Base-by-base conservation (phyloP, 805 yeast species). In the Isabelozyma gotoi region DNA sequence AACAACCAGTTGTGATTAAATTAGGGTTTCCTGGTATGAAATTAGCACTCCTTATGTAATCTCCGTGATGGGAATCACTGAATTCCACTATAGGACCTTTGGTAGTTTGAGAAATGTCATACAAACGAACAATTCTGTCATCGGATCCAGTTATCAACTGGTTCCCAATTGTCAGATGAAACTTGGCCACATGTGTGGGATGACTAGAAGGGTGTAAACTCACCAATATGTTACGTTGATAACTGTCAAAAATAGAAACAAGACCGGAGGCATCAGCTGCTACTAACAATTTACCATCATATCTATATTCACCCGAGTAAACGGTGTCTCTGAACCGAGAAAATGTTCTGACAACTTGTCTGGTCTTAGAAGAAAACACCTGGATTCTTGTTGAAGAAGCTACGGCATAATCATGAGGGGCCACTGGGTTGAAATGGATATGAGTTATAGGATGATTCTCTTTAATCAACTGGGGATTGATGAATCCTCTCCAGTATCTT, bases 221-320 rank as follows among this genome's bases (percentile, higher is more conserved):
- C 31, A 92, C 87, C 44, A 92, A 72, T 17, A 90, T 71, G 17
- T 88, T 82, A 53, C 96, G 74, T 51, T 81, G 84, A 43, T 78
- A 73, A 24, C 96, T 82, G 63, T 94, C 97, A 59, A 87, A 92
- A 7, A 91, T 83, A 49, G 95, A 95, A 11, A 94, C 96, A 44
- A 88, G 63, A 15, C 99, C 99, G 3, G 94, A 81, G 11, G 96
- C 96, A 68, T 94, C 99, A 56, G 96, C 95, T 4, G 97, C 97
- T 16, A 86, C 95, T 20, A 94, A 64, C 37, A 94, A 76, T 60
- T 88, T 87, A 43, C 99, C 99, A 60, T 94, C 99, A 44, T 78
- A 78, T 57, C 98, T 78, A 64, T 84, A 92, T 62, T 90, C 96
- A 37, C 96, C 98, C 24, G 89, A 80, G 60, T 88, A 89, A 0